phyloP scores from a whole-genome alignment of 75 land plant species.

The Pinus tabuliformis region DNA sequence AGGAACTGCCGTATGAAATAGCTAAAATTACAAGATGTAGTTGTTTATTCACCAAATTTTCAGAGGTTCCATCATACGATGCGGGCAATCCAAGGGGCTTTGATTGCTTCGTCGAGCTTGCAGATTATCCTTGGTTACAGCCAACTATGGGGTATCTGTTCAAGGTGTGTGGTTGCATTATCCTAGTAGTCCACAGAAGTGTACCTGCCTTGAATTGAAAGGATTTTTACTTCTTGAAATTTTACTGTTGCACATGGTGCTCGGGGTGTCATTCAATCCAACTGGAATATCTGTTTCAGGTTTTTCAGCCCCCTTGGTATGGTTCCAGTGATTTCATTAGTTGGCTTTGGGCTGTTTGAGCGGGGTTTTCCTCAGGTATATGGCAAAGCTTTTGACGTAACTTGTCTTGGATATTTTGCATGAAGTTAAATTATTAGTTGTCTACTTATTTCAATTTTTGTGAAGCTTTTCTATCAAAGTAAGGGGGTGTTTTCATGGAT shows the following conservation, averaged over 20 bases:
- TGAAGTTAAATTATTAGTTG: too few relatives aligned
- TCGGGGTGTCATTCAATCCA: not conserved
- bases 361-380: constrained; percentile 88
- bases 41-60: constrained; percentile 6
- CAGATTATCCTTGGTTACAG: constrained; percentile 81
- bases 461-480: not conserved
- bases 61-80: constrained; percentile 72
- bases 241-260: not conserved
- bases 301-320: constrained; percentile 82
- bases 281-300: constrained; percentile 28
- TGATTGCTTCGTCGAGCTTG: constrained; percentile 57
- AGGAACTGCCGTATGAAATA: too few relatives aligned
- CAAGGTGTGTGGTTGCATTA: constrained; percentile 21
- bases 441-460: not conserved
- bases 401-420: not conserved
- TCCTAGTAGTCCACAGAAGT: not conserved
- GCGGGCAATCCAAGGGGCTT: constrained; percentile 83
- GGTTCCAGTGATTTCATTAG: constrained; percentile 70
- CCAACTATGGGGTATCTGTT: constrained; percentile 68
- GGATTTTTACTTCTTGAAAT: not conserved
- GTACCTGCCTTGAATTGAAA: not conserved
- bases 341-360: constrained; percentile 77
- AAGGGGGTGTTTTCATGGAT: not conserved
- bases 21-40: not conserved
- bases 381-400: not conserved